These are phyloP conservation scores for Dionaea muscipula DNA, from an alignment of 179 eudicot species.

Conservation along the genomic window DNA sequence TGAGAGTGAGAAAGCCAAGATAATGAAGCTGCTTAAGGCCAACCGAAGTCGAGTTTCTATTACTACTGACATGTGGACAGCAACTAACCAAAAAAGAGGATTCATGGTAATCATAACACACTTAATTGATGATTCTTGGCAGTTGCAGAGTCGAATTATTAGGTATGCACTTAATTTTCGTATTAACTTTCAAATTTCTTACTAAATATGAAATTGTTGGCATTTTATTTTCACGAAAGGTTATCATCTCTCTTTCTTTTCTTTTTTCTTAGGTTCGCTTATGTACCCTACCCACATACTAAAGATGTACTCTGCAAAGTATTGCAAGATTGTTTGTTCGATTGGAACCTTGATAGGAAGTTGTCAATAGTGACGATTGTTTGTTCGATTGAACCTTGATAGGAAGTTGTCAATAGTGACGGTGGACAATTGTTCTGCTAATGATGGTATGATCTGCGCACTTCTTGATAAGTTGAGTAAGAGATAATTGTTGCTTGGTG, in stretches of 20 bases:
- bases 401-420: neutral
- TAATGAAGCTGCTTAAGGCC: neutral
- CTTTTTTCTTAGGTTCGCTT: neutral
- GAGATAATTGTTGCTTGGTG: neutral
- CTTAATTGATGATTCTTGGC: slow-evolving; percentile 12
- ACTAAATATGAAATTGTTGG: neutral
- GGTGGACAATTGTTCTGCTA: slow-evolving; percentile 4
- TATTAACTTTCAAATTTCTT: neutral
- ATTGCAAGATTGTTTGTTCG: neutral
- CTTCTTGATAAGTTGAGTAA: neutral
- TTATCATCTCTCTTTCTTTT: neutral
- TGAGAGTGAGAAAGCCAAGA: neutral
- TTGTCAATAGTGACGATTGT: too few relatives aligned
- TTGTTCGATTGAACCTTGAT: too few relatives aligned
- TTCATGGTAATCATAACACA: slow-evolving; percentile 11
- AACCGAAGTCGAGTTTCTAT: slow-evolving; percentile 9
- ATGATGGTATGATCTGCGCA: slow-evolving; percentile 1
- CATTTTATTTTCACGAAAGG: neutral
- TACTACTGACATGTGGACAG: slow-evolving; percentile 16
- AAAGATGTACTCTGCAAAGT: neutral
- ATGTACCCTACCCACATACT: slow-evolving; percentile 9
- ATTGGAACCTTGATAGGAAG: neutral
- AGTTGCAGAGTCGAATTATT: slow-evolving; percentile 2
- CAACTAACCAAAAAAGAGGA: slow-evolving; percentile 8
- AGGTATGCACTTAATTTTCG: neutral